Conservation (phyloP, 176 grass and related monocot genomes). For the Ensete ventricosum region DNA sequence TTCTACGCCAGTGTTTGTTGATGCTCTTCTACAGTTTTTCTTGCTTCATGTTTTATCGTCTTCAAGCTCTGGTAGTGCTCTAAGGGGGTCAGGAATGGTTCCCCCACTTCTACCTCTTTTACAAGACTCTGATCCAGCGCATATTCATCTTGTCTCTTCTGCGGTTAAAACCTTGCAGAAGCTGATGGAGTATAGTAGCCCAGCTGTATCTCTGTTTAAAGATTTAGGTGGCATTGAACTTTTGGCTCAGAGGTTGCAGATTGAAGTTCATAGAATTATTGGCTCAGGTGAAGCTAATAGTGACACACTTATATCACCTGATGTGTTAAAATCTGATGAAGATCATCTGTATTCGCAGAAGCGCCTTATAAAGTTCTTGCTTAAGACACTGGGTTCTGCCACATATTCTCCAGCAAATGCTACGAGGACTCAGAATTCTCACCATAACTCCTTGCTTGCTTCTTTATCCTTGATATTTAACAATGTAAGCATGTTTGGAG, state of each 20-base stretch:
- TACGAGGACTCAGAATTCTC: conserved; percentile 49
- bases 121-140: conserved; percentile 71
- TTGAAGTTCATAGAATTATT: conserved; percentile 82
- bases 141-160: conserved; percentile 83
- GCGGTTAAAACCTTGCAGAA: conserved; percentile 94
- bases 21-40: conserved; percentile 96
- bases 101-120: conserved; percentile 75
- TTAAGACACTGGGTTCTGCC: conserved; percentile 86
- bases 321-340: conserved; percentile 58
- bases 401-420: conserved; percentile 91
- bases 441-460: conserved; percentile 68
- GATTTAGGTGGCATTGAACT: conserved; percentile 86
- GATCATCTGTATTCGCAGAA: conserved; percentile 80
- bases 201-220: conserved; percentile 89
- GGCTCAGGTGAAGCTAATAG: conserved; percentile 33
- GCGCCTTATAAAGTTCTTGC: conserved; percentile 80
- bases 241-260: conserved; percentile 71
- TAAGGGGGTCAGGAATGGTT: conserved; percentile 89
- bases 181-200: conserved; percentile 90
- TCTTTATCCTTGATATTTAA: conserved; percentile 92
- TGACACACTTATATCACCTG: conserved; percentile 46
- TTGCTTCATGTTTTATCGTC: conserved; percentile 95
- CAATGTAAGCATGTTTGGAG: conserved; percentile 80
- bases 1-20: conserved; percentile 83
- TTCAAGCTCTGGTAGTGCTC: conserved; percentile 81